phyloP scores from a whole-genome alignment of 352 stramenopile species.

The Phytophthora pistaciae region DNA sequence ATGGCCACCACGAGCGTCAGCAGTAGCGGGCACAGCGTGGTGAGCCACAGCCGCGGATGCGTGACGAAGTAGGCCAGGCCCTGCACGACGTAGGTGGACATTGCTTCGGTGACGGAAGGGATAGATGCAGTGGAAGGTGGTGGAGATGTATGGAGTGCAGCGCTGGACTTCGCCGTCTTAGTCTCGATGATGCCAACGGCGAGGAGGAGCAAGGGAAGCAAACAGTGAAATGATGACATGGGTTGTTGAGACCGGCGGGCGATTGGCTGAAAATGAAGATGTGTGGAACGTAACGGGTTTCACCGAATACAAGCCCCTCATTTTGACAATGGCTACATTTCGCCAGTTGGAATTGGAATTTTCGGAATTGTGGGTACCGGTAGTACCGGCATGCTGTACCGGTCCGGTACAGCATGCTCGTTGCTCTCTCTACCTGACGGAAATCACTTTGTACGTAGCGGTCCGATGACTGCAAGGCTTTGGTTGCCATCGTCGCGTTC shows the following conservation, averaged over 20 bases:
- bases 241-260: neutral
- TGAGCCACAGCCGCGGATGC: constrained; percentile 69
- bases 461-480: neutral
- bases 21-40: constrained; percentile 62
- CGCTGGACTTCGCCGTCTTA: neutral
- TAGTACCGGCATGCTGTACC: too few relatives aligned
- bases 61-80: constrained; percentile 65
- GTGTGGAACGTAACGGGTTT: too few relatives aligned
- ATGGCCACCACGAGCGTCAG: constrained; percentile 65
- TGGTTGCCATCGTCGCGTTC: neutral
- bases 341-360: too few relatives aligned
- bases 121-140: neutral
- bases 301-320: too few relatives aligned
- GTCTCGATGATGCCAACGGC: neutral
- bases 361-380: too few relatives aligned
- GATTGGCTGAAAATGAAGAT: neutral
- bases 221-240: neutral
- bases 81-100: constrained; percentile 65
- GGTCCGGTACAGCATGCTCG: too few relatives aligned
- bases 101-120: constrained; percentile 10
- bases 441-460: neutral
- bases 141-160: neutral
- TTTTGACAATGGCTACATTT: too few relatives aligned
- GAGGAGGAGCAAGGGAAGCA: neutral
- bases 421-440: too few relatives aligned